Conservation (phyloP, 495 filamentous ascomycete species). For the Aspergillus indologenus region DNA sequence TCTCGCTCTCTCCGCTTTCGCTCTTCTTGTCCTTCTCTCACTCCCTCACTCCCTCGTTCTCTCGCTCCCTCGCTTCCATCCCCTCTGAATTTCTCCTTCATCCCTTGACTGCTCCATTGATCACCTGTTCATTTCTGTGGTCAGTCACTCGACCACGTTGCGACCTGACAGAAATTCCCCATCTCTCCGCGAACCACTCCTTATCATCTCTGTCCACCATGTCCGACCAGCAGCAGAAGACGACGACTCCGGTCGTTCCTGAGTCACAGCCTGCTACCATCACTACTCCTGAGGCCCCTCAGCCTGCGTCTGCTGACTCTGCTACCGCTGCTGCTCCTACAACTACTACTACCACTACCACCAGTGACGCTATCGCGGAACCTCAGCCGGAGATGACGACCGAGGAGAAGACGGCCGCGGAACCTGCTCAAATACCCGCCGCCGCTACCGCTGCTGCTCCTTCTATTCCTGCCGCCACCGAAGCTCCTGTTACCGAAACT, state of each 20-base stretch:
- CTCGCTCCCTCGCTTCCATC: background rate
- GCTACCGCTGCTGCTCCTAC: constrained; percentile 6
- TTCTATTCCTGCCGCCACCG: constrained; percentile 10
- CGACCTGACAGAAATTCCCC: background rate
- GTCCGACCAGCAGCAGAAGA: constrained; percentile 24
- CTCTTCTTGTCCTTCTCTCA: constrained; percentile 1
- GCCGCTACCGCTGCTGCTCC: constrained; percentile 12
- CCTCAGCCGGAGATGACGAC: constrained; percentile 10
- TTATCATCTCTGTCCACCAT: constrained; percentile 11
- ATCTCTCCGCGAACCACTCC: constrained; percentile 5
- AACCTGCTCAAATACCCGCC: constrained; percentile 5
- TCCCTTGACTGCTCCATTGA: background rate
- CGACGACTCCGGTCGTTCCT: constrained; percentile 8
- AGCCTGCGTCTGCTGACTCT: constrained; percentile 3
- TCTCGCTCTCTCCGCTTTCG: background rate
- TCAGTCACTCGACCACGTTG: background rate
- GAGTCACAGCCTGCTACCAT: constrained; percentile 13
- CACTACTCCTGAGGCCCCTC: constrained; percentile 7
- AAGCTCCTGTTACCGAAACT: constrained; percentile 6
- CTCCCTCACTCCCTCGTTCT: constrained; percentile 1
- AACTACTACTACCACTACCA: no score
- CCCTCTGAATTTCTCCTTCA: no score
- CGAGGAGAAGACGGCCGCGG: constrained; percentile 13
- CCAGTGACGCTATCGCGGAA: constrained; percentile 4
- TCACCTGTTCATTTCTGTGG: background rate